Evolutionary conservation across 2,329 filamentous ascomycete genomes (phyloP), one percentile per base, ranked within the genome.

Genomic region (Grosmannia huntii): DNA sequence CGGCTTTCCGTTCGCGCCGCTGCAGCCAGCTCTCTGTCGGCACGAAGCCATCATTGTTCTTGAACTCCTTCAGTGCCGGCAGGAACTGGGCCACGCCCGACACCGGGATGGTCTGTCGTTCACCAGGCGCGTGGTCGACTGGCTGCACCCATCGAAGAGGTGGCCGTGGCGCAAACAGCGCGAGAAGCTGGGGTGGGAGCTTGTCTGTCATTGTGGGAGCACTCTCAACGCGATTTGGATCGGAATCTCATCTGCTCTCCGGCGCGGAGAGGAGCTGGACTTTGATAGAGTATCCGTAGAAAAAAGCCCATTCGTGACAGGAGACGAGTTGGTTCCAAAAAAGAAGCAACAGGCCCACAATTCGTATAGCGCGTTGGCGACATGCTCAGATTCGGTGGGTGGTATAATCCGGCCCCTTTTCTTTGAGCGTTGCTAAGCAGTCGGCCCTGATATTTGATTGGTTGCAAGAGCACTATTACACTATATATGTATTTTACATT

Each of bases 1-100:
- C 70, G 76, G 87, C 90, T 70, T 89, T 82, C 63, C 91, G 85
- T 72, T 95, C 89, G 73, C 89, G 87, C 67, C 81, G 81, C 74
- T 97, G 85, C 65, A 96, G 78, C 90, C 90, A 96, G 71, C 90
- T 95, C 74, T 97, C 94, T 1, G 90, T 95, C 4, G 90, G 85
- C 57, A 83, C 75, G 68, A 90, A 95, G 7, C 80, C 78, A 63
- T 90, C 85, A 11, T 85, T 85, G 65, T 90, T 83, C 69, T 87
- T 87, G 74, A 95, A 92, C 56, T 88, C 82, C 61, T 86, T 76
- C 44, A 95, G 75, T 27, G 84, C 84, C 21, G 85, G 80, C 25
- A 97, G 76, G 67, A 82, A 96, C 54, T 83, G 79, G 25, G 84
- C 89, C 60, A 97, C 70, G 56, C 90, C 89, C 25, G 77, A 76